Evolutionary conservation across 495 filamentous ascomycete genomes (phyloP), one percentile per base, ranked within the genome.

Genomic region (Bombardia bombarda): DNA sequence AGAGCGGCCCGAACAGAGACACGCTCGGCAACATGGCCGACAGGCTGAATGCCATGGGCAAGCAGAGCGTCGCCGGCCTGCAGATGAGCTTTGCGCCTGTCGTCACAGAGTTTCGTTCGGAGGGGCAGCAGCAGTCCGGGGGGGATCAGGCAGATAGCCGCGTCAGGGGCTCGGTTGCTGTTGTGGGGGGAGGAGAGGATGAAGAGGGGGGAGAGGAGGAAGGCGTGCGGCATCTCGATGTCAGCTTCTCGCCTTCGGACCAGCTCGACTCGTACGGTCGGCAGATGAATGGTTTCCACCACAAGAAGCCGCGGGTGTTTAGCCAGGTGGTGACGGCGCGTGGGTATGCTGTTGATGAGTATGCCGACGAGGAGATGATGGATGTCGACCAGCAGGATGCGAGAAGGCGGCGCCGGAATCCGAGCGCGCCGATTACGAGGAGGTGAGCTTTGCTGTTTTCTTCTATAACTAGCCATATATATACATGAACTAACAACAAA

Each of bases 31-130:
- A 78, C 46, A 73, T 96, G 54, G 79, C 83, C 48, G 76, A 80
- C 5, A 71, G 78, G 5, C 61, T 96, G 20, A 87, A 87, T 33
- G 71, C 80, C 9, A 84, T 84, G 52, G 87, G 85, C 4, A 84
- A 79, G 44, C 87, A 90, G 53, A 84, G 71, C 33, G 84, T 95
- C 31, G 89, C 83, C 17, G 83, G 82, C 39, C 64, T 94, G 23
- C 77, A 82, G 44, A 74, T 76, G 67, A 68, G 65, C 38, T 60
- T 72, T 23, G 36, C 42, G 9, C n/a, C n/a, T n/a, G n/a, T n/a
- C n/a, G n/a, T n/a, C n/a, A n/a, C n/a, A n/a, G n/a, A n/a, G n/a
- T n/a, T n/a, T n/a, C n/a, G n/a, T n/a, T n/a, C n/a, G n/a, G n/a
- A n/a, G n/a, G n/a, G n/a, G n/a, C 46, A 56, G 31, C 10, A 47